Conservation (phyloP, 1,284 basidiomycete genomes). For the Ganoderma meredithae region DNA sequence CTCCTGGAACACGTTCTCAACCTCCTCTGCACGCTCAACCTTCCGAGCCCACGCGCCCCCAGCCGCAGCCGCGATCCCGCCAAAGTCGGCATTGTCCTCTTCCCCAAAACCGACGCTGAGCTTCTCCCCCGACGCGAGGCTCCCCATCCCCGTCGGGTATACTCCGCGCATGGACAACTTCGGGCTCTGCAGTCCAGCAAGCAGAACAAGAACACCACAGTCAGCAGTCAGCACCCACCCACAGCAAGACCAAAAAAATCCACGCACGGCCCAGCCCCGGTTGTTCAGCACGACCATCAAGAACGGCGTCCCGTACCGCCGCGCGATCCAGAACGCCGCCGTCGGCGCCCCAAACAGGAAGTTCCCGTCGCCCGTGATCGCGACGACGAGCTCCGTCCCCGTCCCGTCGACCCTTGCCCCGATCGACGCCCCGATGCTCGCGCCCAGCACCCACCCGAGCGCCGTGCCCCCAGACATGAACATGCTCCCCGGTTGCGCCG, state of each 20-base stretch:
- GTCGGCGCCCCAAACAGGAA: slow-evolving; percentile 72
- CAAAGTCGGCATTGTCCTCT: slow-evolving; percentile 61
- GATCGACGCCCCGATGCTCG: slow-evolving; percentile 62
- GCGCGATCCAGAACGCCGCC: slow-evolving; percentile 74
- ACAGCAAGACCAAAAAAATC: background rate
- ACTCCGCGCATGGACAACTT: slow-evolving; percentile 69
- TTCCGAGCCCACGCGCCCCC: slow-evolving; percentile 70
- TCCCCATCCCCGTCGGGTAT: slow-evolving; percentile 65
- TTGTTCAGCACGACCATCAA: slow-evolving; percentile 76
- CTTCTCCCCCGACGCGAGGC: slow-evolving; percentile 51
- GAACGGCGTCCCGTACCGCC: slow-evolving; percentile 66
- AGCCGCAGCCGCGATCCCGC: slow-evolving; percentile 66
- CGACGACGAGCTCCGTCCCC: slow-evolving; percentile 57
- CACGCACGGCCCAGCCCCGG: slow-evolving; percentile 67
- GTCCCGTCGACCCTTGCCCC: slow-evolving; percentile 45
- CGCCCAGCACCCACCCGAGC: slow-evolving; percentile 70
- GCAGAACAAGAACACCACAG: background rate
- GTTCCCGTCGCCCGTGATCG: slow-evolving; percentile 72
- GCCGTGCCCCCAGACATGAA: slow-evolving; percentile 67
- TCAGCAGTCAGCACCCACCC: slow-evolving; percentile 12
- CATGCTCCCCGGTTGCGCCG: slow-evolving; percentile 56
- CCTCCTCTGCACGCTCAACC: slow-evolving; percentile 47
- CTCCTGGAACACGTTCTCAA: slow-evolving; percentile 54
- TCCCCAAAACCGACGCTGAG: slow-evolving; percentile 74
- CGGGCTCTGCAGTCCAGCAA: slow-evolving; percentile 52